A percentile compares a stretch with the other conserved stretches of the same genome.
phyloP scores from a whole-genome alignment of 352 stramenopile species.

The Elongisporangium undulatum region DNA sequence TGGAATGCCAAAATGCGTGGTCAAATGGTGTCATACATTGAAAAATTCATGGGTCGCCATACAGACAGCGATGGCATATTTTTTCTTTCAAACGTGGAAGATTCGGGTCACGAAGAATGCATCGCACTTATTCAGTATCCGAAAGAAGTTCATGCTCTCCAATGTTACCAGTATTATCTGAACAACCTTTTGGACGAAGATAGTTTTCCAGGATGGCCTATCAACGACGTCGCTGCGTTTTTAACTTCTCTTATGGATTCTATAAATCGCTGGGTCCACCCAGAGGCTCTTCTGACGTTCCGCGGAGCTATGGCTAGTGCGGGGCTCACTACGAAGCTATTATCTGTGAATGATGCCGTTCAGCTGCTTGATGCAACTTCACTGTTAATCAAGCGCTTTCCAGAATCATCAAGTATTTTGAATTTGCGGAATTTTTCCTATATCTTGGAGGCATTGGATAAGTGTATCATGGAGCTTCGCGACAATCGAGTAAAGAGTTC shows the following conservation, averaged over 20 bases:
- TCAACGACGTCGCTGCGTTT: conserved; percentile 80
- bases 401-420: conserved; percentile 55
- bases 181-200: conserved; percentile 85
- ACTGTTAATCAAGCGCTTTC: conserved; percentile 68
- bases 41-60: conserved; percentile 83
- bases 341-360: conserved; percentile 68
- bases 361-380: conserved; percentile 68
- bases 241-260: conserved; percentile 68
- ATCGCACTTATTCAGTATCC: conserved; percentile 81
- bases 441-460: conserved; percentile 72
- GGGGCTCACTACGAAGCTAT: conserved; percentile 48
- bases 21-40: conserved; percentile 85
- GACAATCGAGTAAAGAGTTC: conserved; percentile 36
- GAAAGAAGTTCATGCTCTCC: conserved; percentile 76
- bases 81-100: conserved; percentile 60
- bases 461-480: conserved; percentile 73
- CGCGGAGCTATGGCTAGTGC: conserved; percentile 36
- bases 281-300: conserved; percentile 33
- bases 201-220: conserved; percentile 84
- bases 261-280: conserved; percentile 74
- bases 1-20: conserved; percentile 83
- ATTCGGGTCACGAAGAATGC: conserved; percentile 70
- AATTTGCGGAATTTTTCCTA: conserved; percentile 63
- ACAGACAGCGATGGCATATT: conserved; percentile 66
- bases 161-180: conserved; percentile 88